A percentile compares a stretch with the other conserved stretches of the same genome.
Evolutionary conservation across 1,284 basidiomycete species (phyloP).

Genomic region (Porodaedalea pini): DNA sequence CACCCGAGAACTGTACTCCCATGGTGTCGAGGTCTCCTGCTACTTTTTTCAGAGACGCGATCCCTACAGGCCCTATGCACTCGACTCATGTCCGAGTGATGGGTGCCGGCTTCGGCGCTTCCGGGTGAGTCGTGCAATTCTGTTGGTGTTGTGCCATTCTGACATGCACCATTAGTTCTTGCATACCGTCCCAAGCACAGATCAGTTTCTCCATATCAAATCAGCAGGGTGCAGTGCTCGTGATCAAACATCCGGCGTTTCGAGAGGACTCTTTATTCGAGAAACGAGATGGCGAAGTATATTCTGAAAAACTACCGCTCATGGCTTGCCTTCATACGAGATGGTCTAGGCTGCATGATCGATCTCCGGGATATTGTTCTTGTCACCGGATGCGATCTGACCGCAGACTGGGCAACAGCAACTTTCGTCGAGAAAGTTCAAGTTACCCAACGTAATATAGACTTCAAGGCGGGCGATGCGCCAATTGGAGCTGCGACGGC

Average conservation of each 20-base stretch:
- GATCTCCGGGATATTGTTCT: not conserved
- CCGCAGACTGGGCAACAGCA: conserved; percentile 6
- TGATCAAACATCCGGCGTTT: not conserved
- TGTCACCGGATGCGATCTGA: conserved; percentile 1
- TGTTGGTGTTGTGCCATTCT: too few relatives aligned
- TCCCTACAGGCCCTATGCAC: not conserved
- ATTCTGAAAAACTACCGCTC: not conserved
- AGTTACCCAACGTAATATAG: not conserved
- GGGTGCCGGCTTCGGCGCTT: not conserved
- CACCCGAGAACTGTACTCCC: not conserved
- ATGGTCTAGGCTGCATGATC: not conserved
- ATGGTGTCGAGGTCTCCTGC: too few relatives aligned
- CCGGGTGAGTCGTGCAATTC: too few relatives aligned
- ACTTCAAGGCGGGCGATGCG: not conserved
- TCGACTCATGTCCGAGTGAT: not conserved
- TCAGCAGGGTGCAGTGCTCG: conserved; percentile 1
- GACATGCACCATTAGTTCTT: not conserved
- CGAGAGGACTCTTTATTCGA: not conserved
- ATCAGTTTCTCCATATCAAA: not conserved
- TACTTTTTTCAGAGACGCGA: not conserved
- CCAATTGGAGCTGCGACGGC: not conserved
- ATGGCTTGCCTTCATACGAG: not conserved
- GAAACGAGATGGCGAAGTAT: not conserved
- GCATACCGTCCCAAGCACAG: not conserved
- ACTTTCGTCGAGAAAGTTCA: not conserved